Conservation (phyloP, 352 stramenopile species). For the Peronospora tabacina region DNA sequence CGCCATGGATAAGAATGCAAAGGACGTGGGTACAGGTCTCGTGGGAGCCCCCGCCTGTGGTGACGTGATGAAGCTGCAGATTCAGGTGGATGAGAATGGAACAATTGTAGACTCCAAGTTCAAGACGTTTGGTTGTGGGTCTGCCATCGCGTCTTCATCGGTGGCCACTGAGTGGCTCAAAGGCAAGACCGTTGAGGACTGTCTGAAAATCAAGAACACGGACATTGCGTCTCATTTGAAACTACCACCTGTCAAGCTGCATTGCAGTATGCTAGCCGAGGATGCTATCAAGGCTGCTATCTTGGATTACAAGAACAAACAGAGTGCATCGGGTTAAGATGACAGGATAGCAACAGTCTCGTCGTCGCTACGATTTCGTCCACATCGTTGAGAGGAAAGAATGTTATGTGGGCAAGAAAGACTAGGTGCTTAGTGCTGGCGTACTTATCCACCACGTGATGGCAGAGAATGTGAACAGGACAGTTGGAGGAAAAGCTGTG, state of each 20-base stretch:
- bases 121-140: conserved; percentile 99
- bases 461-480: conserved; percentile 22
- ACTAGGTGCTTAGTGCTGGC: conserved; percentile 7
- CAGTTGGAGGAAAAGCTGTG: conserved; percentile 18
- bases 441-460: conserved; percentile 5
- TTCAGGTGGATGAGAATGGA: conserved; percentile 92
- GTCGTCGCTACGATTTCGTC: conserved; percentile 7
- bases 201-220: conserved; percentile 93
- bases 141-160: conserved; percentile 93
- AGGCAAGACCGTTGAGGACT: conserved; percentile 95
- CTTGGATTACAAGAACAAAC: conserved; percentile 95
- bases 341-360: conserved; percentile 18
- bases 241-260: conserved; percentile 97
- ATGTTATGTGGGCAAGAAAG: not conserved
- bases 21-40: conserved; percentile 95
- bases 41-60: conserved; percentile 97
- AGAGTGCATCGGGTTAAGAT: conserved; percentile 38
- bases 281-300: conserved; percentile 99
- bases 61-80: conserved; percentile 99
- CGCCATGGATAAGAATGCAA: conserved; percentile 95
- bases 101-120: conserved; percentile 98
- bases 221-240: conserved; percentile 99
- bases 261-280: conserved; percentile 98
- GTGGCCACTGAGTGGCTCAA: conserved; percentile 99
- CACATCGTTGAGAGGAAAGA: conserved; percentile 14